A percentile compares a stretch with the other conserved stretches of the same genome.
These are phyloP conservation scores for Wickerhamomyces tratensis DNA, from an alignment of 805 yeast genomes.

Conservation along the genomic window DNA sequence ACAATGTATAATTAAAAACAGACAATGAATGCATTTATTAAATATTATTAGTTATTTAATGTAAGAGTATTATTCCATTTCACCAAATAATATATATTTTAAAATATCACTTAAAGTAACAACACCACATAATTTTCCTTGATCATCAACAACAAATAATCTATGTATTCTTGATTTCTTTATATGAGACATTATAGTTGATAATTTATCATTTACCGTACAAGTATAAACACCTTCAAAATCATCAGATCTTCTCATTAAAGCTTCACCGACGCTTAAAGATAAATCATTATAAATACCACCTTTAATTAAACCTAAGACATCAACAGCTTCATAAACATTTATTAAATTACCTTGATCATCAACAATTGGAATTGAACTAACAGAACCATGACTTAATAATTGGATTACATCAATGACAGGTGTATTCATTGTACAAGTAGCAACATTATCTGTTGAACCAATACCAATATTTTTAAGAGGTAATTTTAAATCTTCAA, in stretches of 20 bases:
- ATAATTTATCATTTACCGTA: slow-evolving; percentile 74
- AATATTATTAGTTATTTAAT: too few species aligned
- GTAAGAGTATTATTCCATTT: slow-evolving; percentile 5
- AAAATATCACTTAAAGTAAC: slow-evolving; percentile 88
- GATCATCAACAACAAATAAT: slow-evolving; percentile 83
- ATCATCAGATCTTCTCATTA: slow-evolving; percentile 88
- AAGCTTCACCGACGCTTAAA: slow-evolving; percentile 90
- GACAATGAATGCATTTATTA: too few species aligned
- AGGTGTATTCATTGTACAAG: slow-evolving; percentile 85
- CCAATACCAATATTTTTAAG: slow-evolving; percentile 62
- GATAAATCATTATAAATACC: slow-evolving; percentile 88
- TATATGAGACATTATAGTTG: slow-evolving; percentile 88
- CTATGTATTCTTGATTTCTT: slow-evolving; percentile 87
- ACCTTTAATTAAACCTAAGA: slow-evolving; percentile 84
- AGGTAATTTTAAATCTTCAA: slow-evolving; percentile 72
- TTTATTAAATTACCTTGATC: slow-evolving; percentile 61
- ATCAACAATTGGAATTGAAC: slow-evolving; percentile 90
- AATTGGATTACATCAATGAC: slow-evolving; percentile 87
- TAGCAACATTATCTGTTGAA: slow-evolving; percentile 45
- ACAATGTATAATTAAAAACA: too few species aligned
- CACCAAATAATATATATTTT: slow-evolving; percentile 68
- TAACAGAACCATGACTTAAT: slow-evolving; percentile 69
- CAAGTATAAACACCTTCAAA: slow-evolving; percentile 98
- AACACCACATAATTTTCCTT: slow-evolving; percentile 69
- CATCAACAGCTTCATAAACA: slow-evolving; percentile 95